A percentile compares a stretch with the other conserved stretches of the same genome.
phyloP scores from a whole-genome alignment of 2,329 filamentous ascomycete species.

The Plectosphaerella cucumerina region DNA sequence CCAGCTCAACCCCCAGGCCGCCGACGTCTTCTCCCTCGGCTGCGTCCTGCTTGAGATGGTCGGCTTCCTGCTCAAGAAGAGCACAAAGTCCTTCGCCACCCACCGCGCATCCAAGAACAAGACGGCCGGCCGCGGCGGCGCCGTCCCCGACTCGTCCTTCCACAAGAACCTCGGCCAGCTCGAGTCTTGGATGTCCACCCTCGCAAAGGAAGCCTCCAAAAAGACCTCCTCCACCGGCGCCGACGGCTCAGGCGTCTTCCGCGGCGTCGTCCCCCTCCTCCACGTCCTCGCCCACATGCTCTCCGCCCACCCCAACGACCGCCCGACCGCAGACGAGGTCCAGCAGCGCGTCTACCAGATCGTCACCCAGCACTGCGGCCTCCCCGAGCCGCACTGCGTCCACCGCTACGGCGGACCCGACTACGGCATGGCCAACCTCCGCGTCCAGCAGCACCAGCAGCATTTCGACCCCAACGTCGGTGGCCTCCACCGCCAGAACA shows the following conservation, averaged over 20 bases:
- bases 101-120: constrained; percentile 65
- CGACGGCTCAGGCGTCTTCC: constrained; percentile 41
- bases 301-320: constrained; percentile 42
- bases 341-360: constrained; percentile 49
- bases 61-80: constrained; percentile 65
- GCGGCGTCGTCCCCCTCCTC: constrained; percentile 48
- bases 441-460: constrained; percentile 10
- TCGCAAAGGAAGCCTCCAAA: constrained; percentile 56
- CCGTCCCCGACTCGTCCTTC: constrained; percentile 65
- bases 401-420: constrained; percentile 37
- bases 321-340: constrained; percentile 49
- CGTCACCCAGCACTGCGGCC: constrained; percentile 41
- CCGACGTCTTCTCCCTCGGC: constrained; percentile 70
- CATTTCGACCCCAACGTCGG: constrained; percentile 6
- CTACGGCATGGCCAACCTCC: constrained; percentile 22
- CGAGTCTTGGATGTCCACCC: constrained; percentile 60
- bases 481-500: constrained; percentile 8
- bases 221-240: constrained; percentile 31
- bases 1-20: constrained; percentile 49
- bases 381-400: constrained; percentile 50
- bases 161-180: constrained; percentile 67
- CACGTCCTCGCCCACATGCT: constrained; percentile 53
- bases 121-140: constrained; percentile 51
- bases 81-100: constrained; percentile 59
- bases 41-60: constrained; percentile 70